These are phyloP conservation scores for Aspergillus quadrilineatus DNA, from an alignment of 2,329 filamentous ascomycete genomes.

Conservation along the genomic window DNA sequence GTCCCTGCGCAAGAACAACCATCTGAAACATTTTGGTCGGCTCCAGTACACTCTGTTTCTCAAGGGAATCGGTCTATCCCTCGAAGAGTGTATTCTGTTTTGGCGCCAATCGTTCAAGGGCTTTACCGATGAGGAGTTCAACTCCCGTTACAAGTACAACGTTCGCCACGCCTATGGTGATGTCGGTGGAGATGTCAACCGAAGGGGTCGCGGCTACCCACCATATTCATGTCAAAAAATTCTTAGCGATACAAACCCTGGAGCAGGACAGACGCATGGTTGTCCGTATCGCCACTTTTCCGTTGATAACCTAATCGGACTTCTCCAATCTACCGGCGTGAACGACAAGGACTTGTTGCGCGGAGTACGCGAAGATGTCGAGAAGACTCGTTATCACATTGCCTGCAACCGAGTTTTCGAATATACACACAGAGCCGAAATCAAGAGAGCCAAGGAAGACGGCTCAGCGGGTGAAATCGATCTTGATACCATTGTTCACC, in stretches of 20 bases:
- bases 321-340: slow-evolving; percentile 78
- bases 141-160: slow-evolving; percentile 97
- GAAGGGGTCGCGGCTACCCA: slow-evolving; percentile 81
- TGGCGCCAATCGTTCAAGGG: slow-evolving; percentile 86
- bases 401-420: slow-evolving; percentile 97
- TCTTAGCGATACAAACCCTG: slow-evolving; percentile 81
- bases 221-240: slow-evolving; percentile 96
- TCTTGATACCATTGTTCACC: slow-evolving; percentile 92
- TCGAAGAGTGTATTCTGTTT: slow-evolving; percentile 91
- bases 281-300: slow-evolving; percentile 94
- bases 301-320: slow-evolving; percentile 74
- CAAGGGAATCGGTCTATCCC: slow-evolving; percentile 85
- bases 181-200: slow-evolving; percentile 86
- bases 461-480: slow-evolving; percentile 70
- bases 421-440: slow-evolving; percentile 73
- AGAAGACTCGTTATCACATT: slow-evolving; percentile 85
- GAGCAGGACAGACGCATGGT: slow-evolving; percentile 86
- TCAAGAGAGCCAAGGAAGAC: slow-evolving; percentile 74
- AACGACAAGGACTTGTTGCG: slow-evolving; percentile 73
- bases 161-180: slow-evolving; percentile 93
- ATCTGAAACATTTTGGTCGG: slow-evolving; percentile 90
- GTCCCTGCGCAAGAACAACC: slow-evolving; percentile 78
- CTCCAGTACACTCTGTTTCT: slow-evolving; percentile 95
- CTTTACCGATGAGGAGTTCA: slow-evolving; percentile 90
- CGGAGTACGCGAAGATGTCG: slow-evolving; percentile 84